Evolutionary conservation across 1,284 basidiomycete genomes (phyloP), one percentile per base, ranked within the genome.

Genomic region (Fomitopsis schrenkii): DNA sequence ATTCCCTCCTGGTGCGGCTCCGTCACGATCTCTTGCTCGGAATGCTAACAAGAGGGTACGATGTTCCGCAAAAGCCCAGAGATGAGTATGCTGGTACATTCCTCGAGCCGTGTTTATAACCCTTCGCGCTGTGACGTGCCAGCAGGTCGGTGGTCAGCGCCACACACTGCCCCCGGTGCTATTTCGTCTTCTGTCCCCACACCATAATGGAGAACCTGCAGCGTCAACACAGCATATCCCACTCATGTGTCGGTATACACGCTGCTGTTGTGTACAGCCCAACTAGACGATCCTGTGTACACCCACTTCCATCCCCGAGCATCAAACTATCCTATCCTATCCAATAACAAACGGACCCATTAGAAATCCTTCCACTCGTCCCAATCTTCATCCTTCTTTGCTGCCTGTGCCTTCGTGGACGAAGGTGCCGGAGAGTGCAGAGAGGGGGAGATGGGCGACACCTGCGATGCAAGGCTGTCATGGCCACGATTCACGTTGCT

Each of bases 341-440:
- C 28, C 55, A 22, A 22, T 57, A 5, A 33, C 19, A 17, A 30
- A 19, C 35, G 38, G 15, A 54, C 33, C 10, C 36, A 56, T 62
- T 62, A 91, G 69, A 91, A 91, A 70, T 89, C 87, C 74, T 90
- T 86, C 89, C 90, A 92, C 45, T 91, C 88, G 57, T 78, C 87
- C 86, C 88, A 90, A 48, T 83, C 83, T 61, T 81, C 83, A 46
- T 76, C 77, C 70, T 85, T 83, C 63, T 77, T 76, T 45, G 67
- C 62, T 17, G 71, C 57, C 19, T 72, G 56, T 46, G 66, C 67
- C 22, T 69, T 59, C 66, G 63, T 10, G 22, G 30, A 30, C 12
- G 38, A 22, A 10, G 52, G 52, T 53, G 46, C 65, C 57, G 59
- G 50, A 57, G 50, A 26, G 69, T 62, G 61, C 22, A 26, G 3